phyloP scores from a whole-genome alignment of 2,329 filamentous ascomycete genomes.

The Ascochyta pisi region DNA sequence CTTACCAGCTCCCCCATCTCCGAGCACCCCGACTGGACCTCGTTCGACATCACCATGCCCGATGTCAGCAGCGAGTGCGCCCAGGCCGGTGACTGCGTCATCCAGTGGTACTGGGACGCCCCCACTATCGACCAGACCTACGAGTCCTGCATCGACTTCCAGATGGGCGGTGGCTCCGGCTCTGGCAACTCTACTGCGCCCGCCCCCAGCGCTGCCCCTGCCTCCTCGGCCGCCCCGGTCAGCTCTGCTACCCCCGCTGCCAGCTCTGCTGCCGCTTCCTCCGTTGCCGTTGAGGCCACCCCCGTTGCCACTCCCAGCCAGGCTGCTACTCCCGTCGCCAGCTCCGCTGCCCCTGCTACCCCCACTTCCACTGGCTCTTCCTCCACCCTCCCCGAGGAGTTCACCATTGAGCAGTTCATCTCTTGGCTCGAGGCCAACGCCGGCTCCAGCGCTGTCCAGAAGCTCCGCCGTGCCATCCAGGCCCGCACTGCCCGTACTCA shows the following conservation, averaged over 20 bases:
- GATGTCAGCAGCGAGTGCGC: slow-evolving; percentile 57
- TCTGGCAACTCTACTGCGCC: slow-evolving; percentile 12
- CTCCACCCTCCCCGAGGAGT: slow-evolving; percentile 36
- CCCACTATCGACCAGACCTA: slow-evolving; percentile 65
- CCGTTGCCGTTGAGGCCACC: slow-evolving; percentile 15
- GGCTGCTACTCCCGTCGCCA: slow-evolving; percentile 14
- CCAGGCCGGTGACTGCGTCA: slow-evolving; percentile 59
- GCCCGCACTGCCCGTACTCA: slow-evolving; percentile 33
- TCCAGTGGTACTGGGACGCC: slow-evolving; percentile 71
- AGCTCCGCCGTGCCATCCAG: slow-evolving; percentile 34
- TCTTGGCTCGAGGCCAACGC: slow-evolving; percentile 41
- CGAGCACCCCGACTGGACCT: slow-evolving; percentile 52
- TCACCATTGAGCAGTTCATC: slow-evolving; percentile 45
- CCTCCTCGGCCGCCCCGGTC: slow-evolving; percentile 3
- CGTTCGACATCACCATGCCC: slow-evolving; percentile 63
- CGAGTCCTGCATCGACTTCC: slow-evolving; percentile 68
- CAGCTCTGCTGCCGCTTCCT: slow-evolving; percentile 19
- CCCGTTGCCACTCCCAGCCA: slow-evolving; percentile 12
- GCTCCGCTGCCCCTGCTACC: slow-evolving; percentile 13
- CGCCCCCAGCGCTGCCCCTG: slow-evolving; percentile 13
- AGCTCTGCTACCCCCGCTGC: slow-evolving; percentile 15
- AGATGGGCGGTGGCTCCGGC: slow-evolving; percentile 42
- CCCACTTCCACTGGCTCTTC: slow-evolving; percentile 21
- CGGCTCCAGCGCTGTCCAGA: slow-evolving; percentile 28
- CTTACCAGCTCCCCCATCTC: slow-evolving; percentile 54